Percentiles rank a stretch among this genome's conserved stretches.
These are phyloP conservation scores for Panaeolus papilionaceus DNA, from an alignment of 768 basidiomycete species.

Conservation along the genomic window DNA sequence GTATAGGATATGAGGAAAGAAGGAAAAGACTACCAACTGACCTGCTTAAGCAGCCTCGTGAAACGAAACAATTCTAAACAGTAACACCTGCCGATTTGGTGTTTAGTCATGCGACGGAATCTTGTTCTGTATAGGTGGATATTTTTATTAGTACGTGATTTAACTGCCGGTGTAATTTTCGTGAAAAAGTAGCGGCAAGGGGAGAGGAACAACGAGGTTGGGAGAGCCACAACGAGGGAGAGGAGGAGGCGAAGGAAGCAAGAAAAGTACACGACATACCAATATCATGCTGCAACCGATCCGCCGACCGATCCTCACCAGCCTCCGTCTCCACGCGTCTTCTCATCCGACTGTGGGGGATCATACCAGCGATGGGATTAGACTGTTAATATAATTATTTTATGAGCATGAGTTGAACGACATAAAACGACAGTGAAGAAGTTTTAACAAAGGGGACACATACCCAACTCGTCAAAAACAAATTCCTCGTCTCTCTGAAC, in stretches of 20 bases:
- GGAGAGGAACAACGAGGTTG: too few species aligned
- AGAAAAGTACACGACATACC: constrained; percentile 45
- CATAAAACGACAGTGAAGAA: neutral
- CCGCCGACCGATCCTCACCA: constrained; percentile 75
- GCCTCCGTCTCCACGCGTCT: constrained; percentile 53
- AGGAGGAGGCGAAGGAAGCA: neutral
- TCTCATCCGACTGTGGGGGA: constrained; percentile 51
- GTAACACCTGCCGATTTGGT: too few species aligned
- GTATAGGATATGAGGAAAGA: too few species aligned
- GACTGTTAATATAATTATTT: constrained; percentile 32
- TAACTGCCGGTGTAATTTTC: too few species aligned
- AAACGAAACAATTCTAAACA: too few species aligned
- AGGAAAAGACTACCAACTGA: too few species aligned
- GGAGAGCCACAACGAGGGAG: neutral
- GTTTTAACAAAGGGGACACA: constrained; percentile 28
- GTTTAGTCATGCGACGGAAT: too few species aligned
- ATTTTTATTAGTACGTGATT: too few species aligned
- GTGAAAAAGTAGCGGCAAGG: too few species aligned
- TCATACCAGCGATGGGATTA: constrained; percentile 74
- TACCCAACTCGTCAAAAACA: constrained; percentile 84
- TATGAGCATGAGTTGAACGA: too few species aligned
- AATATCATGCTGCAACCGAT: constrained; percentile 76
- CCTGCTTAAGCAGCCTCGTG: too few species aligned
- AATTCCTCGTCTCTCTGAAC: constrained; percentile 84
- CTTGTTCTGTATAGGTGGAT: too few species aligned